These are phyloP conservation scores for Boletus mariae DNA, from an alignment of 1,284 basidiomycete species.

Conservation along the genomic window DNA sequence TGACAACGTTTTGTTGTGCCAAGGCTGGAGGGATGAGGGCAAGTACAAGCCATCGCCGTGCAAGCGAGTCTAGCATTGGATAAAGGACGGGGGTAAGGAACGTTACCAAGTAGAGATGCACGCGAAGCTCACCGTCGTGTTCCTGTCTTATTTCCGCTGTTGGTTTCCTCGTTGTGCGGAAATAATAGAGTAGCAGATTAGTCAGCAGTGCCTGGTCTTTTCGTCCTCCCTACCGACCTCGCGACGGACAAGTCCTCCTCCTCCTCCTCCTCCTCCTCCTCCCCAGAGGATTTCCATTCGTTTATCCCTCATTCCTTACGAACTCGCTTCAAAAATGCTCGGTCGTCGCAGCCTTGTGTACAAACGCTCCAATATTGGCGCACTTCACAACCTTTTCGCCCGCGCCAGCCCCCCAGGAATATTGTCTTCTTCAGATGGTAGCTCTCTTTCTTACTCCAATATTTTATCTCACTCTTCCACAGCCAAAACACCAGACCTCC, in stretches of 20 bases:
- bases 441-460: neutral
- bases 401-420: neutral
- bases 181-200: neutral
- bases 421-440: neutral
- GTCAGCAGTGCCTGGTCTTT: constrained; percentile 3
- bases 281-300: neutral
- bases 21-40: constrained; percentile 2
- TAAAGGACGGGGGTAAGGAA: neutral
- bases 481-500: neutral
- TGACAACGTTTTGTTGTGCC: constrained; percentile 36
- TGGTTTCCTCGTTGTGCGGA: too few species aligned
- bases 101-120: too few species aligned
- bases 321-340: constrained; percentile 10
- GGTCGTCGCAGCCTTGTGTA: constrained; percentile 12
- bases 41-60: constrained; percentile 17
- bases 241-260: neutral
- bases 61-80: constrained; percentile 24
- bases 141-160: neutral
- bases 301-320: constrained; percentile 20
- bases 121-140: neutral
- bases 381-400: neutral
- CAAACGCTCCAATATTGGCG: constrained; percentile 4
- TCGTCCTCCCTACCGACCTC: neutral
- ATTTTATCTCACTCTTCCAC: neutral
- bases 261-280: neutral